These are phyloP conservation scores for Lactuca sativa DNA, from an alignment of 129 eudicot species.

Conservation along the genomic window DNA sequence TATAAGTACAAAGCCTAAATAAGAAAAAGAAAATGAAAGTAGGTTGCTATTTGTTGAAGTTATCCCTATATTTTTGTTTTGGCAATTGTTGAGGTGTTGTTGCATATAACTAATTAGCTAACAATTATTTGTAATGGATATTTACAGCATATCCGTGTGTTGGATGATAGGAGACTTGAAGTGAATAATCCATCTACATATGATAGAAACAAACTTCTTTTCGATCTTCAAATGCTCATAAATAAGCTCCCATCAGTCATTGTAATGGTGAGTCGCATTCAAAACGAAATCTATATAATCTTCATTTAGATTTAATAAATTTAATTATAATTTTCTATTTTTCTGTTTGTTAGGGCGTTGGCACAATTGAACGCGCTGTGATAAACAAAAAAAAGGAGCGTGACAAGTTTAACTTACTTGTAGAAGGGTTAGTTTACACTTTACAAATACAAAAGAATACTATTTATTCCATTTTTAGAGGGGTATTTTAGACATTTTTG, in stretches of 20 bases:
- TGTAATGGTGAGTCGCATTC: slow-evolving; percentile 58
- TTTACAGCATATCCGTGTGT: slow-evolving; percentile 61
- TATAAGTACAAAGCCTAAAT: too few species aligned
- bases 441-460: too few species aligned
- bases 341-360: slow-evolving; percentile 59
- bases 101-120: background rate
- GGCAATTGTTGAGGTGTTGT: slow-evolving; percentile 4
- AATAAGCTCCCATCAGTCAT: slow-evolving; percentile 68
- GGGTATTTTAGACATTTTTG: slow-evolving; percentile 1
- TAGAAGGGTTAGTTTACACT: slow-evolving; percentile 70
- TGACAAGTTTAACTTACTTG: slow-evolving; percentile 56
- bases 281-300: background rate
- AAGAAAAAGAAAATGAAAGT: too few species aligned
- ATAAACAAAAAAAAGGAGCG: slow-evolving; percentile 44
- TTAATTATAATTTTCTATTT: background rate
- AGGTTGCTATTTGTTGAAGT: too few species aligned
- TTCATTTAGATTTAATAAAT: background rate
- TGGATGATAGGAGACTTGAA: slow-evolving; percentile 67
- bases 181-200: slow-evolving; percentile 30
- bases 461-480: background rate
- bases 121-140: slow-evolving; percentile 11
- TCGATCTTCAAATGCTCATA: slow-evolving; percentile 61
- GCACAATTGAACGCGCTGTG: slow-evolving; percentile 80
- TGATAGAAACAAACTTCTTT: slow-evolving; percentile 60
- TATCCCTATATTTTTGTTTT: background rate